Evolutionary conservation across 2,329 filamentous ascomycete species (phyloP), one percentile per base, ranked within the genome.

Genomic region (Neonectria punicea): DNA sequence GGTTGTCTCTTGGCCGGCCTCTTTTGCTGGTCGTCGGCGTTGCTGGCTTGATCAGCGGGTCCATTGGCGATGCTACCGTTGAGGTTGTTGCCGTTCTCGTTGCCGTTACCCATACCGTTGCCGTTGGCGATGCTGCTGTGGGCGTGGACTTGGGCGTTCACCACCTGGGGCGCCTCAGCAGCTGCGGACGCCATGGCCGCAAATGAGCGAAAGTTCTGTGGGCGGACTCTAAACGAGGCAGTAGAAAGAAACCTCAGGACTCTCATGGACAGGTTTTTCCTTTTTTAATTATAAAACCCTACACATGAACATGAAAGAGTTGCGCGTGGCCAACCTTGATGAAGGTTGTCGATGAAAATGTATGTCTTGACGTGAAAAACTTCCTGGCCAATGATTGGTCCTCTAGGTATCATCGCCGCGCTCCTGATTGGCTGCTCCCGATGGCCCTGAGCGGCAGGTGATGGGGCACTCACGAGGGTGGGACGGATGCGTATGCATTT

Each of bases 151-250:
- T 43, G n/a, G n/a, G n/a, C n/a, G 13, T 51, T 47, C 41, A 67
- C 66, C 61, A 58, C 44, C 43, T 56, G 36, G 14, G 63, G 55
- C 46, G 66, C 56, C 14, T 65, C 66, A 63, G 71, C 13, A 47
- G 68, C 65, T 32, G 51, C 39, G 25, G 66, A 70, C 16, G 73
- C 72, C 73, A 75, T 75, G 61, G 44, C 61, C 44, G 71, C 65
- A 53, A 74, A 74, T 43, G 63, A 51, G 30, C 69, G 71, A 44
- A 67, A 46, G 49, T 53, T 58, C 28, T 65, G 56, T 39, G 63
- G 68, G 14, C 68, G 67, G 16, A 62, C 61, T 67, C 68, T 67
- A 47, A 67, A 55, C 10, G 63, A 65, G 47, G 62, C 41, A 53
- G 64, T 36, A 34, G 61, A 57, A 16, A 61, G 54, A 46, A 74